These are phyloP conservation scores for Fusarium continuum DNA, from an alignment of 2,329 filamentous ascomycete species.

Conservation along the genomic window DNA sequence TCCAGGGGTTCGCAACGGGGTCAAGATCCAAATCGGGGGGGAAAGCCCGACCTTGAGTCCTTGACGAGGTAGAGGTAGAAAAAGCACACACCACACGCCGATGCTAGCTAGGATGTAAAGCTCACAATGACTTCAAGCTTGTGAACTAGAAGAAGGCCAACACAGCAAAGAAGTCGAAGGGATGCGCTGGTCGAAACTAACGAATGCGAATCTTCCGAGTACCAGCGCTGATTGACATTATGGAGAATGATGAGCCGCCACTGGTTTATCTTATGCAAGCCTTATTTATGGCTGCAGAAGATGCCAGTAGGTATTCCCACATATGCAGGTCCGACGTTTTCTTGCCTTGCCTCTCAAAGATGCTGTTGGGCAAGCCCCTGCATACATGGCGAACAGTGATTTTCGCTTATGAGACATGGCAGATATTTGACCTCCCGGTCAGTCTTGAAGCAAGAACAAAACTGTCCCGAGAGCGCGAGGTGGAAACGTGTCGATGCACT, in stretches of 20 bases:
- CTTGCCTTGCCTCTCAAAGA: slow-evolving; percentile 7
- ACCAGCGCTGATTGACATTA: slow-evolving; percentile 13
- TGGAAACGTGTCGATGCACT: background rate
- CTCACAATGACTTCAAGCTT: slow-evolving; percentile 25
- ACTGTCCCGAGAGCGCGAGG: background rate
- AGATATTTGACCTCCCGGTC: background rate
- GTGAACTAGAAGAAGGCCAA: slow-evolving; percentile 4
- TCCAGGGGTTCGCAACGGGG: slow-evolving; percentile 29
- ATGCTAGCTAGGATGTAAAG: slow-evolving; percentile 31
- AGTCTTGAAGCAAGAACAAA: background rate
- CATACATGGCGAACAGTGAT: background rate
- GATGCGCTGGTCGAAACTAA: slow-evolving; percentile 2
- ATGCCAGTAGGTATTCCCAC: slow-evolving; percentile 19
- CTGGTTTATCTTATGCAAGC: slow-evolving; percentile 20
- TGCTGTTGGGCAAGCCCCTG: slow-evolving; percentile 5
- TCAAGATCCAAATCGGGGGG: slow-evolving; percentile 38
- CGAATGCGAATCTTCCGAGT: slow-evolving; percentile 8
- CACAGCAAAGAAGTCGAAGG: slow-evolving; percentile 1
- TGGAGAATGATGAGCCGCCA: slow-evolving; percentile 10
- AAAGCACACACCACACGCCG: slow-evolving; percentile 36
- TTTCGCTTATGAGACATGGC: background rate
- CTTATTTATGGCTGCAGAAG: slow-evolving; percentile 25
- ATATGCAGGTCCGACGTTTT: slow-evolving; percentile 35
- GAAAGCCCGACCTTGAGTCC: slow-evolving; percentile 29
- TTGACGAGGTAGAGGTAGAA: no score